A percentile compares a stretch with the other conserved stretches of the same genome.
These are phyloP conservation scores for Kwoniella shivajii DNA, from an alignment of 1,284 basidiomycete species.

Conservation along the genomic window DNA sequence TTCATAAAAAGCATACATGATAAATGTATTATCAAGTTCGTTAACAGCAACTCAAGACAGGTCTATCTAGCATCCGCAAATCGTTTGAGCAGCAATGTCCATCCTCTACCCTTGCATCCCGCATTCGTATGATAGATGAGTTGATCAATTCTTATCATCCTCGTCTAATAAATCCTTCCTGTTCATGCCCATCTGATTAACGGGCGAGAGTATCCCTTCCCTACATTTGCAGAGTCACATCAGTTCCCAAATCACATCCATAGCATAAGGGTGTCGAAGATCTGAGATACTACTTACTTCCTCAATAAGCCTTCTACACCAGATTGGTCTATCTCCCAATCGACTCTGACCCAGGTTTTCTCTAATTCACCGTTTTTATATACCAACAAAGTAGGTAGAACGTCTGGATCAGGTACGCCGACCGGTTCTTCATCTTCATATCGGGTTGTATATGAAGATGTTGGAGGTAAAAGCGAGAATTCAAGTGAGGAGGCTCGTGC, in stretches of 20 bases:
- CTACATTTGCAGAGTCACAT: too few species aligned
- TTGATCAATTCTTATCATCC: conserved; percentile 3
- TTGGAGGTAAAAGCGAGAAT: conserved; percentile 42
- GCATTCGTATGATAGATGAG: too few species aligned
- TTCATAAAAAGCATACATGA: too few species aligned
- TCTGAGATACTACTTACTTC: too few species aligned
- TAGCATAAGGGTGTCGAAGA: too few species aligned
- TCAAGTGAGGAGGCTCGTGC: conserved; percentile 43
- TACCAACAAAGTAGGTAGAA: conserved; percentile 50
- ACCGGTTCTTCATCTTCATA: conserved; percentile 23
- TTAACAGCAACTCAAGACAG: too few species aligned
- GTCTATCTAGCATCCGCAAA: too few species aligned
- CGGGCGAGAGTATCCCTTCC: conserved; percentile 11
- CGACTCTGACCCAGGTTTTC: conserved; percentile 48
- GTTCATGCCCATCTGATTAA: conserved; percentile 2
- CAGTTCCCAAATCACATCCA: too few species aligned
- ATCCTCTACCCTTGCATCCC: too few species aligned
- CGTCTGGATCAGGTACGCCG: conserved; percentile 45
- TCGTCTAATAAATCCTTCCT: neutral
- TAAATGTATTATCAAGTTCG: too few species aligned
- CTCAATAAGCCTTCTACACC: conserved; percentile 41
- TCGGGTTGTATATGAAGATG: conserved; percentile 8
- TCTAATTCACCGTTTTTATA: conserved; percentile 49
- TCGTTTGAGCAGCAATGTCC: too few species aligned
- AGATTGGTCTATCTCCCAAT: conserved; percentile 43